Conservation (phyloP, 192 early-diverging fungal species). For the Cladochytrium replicatum region DNA sequence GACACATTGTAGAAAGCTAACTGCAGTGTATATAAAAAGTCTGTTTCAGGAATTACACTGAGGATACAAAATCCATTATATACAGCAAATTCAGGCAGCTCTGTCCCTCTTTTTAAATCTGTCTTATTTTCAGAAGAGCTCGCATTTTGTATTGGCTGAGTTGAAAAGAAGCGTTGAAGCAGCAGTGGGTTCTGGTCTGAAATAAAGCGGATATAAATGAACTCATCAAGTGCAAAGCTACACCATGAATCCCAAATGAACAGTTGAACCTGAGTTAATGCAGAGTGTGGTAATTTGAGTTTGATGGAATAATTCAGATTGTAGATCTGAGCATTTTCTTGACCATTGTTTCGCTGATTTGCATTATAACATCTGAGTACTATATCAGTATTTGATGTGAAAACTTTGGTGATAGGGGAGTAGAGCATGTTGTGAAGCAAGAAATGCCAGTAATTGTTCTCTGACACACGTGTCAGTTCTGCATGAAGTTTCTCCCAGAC, state of each 20-base stretch:
- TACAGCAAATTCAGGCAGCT: too few relatives aligned
- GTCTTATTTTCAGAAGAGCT: neutral
- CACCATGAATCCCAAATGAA: slow-evolving; percentile 28
- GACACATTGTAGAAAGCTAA: slow-evolving; percentile 31
- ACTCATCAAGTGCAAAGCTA: slow-evolving; percentile 20
- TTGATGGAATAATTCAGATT: neutral
- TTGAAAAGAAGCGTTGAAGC: slow-evolving; percentile 20
- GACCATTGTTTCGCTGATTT: slow-evolving; percentile 20
- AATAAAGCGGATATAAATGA: slow-evolving; percentile 29
- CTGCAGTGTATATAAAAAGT: slow-evolving; percentile 25
- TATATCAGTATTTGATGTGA: slow-evolving; percentile 26
- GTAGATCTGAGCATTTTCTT: neutral
- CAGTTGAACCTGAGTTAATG: slow-evolving; percentile 2
- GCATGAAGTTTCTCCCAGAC: neutral
- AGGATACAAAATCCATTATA: slow-evolving; percentile 32
- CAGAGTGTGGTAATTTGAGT: slow-evolving; percentile 7
- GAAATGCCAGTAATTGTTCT: slow-evolving; percentile 32
- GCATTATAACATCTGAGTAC: slow-evolving; percentile 25
- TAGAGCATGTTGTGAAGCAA: slow-evolving; percentile 30
- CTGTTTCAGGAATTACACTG: slow-evolving; percentile 28
- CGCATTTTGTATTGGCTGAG: slow-evolving; percentile 7
- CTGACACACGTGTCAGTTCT: neutral
- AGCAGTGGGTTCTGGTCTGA: too few relatives aligned
- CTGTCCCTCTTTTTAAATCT: neutral
- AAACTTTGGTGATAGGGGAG: slow-evolving; percentile 6